Base-by-base conservation (phyloP, 179 eudicot genomes). In the Vitellaria paradoxa region DNA sequence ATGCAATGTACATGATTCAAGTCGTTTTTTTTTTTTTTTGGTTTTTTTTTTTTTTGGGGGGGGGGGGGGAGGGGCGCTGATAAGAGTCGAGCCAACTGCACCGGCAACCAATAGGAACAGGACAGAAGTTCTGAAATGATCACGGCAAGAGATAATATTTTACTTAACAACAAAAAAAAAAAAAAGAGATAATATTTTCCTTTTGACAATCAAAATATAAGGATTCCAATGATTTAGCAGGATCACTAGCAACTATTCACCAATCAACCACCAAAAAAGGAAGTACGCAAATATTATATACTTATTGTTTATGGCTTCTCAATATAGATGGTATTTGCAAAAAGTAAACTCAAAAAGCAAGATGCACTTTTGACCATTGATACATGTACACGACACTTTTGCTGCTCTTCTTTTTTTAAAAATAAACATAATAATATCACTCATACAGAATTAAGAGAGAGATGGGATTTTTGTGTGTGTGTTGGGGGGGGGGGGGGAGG, bases 181-280 rank as follows among this genome's bases (percentile, higher is more conserved):
- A n/a, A n/a, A n/a, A 74, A 62, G 17, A 57, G 23, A 1, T 30
- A 37, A 20, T 40, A 56, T 7, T 53, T 71, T 55, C 74, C 74
- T 71, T 10, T 30, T 30, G 37, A 10, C 74, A 71, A 53, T 47
- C 5, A 70, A 21, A 50, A 52, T 8, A 30, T 13, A 13, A 0
- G 42, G 7, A 2, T 11, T n/a, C 18, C 12, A 13, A 26, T 37
- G 37, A 30, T 30, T 30, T 30, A 30, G 37, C 42, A 13, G 15
- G 70, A 40, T 66, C 20, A 9, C 50, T 7, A 17, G 20, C 5
- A 40, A 59, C 2, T 42, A 40, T 21, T 61, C 64, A 40, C 6
- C 30, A 59, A 59, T 73, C 52, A 59, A 59, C 23, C 7, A 60
- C 67, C 70, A 66, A 66, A 37, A 66, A 50, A 37, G 20, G 46